Base-by-base conservation (phyloP, 768 basidiomycete genomes). In the Termitomyces sp. region DNA sequence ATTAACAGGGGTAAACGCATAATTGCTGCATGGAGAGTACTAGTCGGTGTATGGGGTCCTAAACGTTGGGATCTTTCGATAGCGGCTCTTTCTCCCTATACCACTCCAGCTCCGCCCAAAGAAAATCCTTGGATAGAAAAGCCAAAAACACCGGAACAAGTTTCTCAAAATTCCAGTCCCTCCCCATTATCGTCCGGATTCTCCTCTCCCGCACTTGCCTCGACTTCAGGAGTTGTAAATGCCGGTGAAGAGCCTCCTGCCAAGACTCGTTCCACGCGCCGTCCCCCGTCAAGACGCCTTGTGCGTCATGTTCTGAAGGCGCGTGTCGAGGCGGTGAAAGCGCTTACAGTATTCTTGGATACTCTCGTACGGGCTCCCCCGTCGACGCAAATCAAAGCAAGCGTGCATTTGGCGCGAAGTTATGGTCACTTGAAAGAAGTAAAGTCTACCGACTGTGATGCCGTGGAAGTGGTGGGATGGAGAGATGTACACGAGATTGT, bases 31-130 rank as follows among this genome's bases (percentile, higher is more conserved):
- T 99, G 96, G 95, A 87, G 93, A 54, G 86, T 97, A n/a, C 82
- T 99, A 14, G 83, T 98, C 62, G 97, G 95, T 7, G 85, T 98
- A 13, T 98, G 97, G 97, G 81, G 82, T 0, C 95, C 95, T 5
- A 86, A 83, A 69, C 77, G 75, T 45, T 92, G 88, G 86, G 95
- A 97, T 62, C 76, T 95, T 44, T 83, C 91, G 5, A 70, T 90
- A 26, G 68, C 82, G n/a, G 85, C 89, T 3, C 80, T 96, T 51
- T 78, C 85, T 14, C 86, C 82, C 56, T 93, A 91, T 68, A 90
- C 82, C 8, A 83, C 80, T 16, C 89, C 90, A 4, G 71, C 71
- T 18, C 75, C 77, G 12, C 91, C 90, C 1, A 81, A 87, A 7
- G 82, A 83, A 64, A 93, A 80, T 63, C 83, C 82, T 1, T 93